These are phyloP conservation scores for Salix suchowensis DNA, from an alignment of 345 rosid genomes.

Conservation along the genomic window DNA sequence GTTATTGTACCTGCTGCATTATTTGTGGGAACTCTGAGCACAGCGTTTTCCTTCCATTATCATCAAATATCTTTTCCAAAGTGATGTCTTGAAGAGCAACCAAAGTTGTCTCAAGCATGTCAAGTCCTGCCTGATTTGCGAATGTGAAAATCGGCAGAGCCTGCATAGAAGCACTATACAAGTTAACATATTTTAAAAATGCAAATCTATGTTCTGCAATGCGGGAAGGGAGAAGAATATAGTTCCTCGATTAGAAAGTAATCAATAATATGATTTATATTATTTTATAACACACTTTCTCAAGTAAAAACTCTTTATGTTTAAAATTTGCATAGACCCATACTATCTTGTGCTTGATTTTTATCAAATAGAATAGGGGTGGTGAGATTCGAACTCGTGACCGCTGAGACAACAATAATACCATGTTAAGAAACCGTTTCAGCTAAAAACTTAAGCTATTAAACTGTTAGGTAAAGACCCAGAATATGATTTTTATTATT, in stretches of 20 bases:
- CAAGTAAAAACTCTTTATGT: too few species aligned
- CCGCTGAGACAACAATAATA: too few species aligned
- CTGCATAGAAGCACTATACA: conserved; percentile 10
- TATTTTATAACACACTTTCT: rapidly evolving
- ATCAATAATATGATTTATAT: too few species aligned
- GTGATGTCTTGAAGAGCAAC: conserved; percentile 29
- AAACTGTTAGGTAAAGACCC: too few species aligned
- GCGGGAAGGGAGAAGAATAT: not conserved
- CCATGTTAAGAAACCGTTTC: too few species aligned
- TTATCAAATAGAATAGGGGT: too few species aligned
- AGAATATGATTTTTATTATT: too few species aligned
- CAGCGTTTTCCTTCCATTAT: conserved; percentile 24
- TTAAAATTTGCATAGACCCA: too few species aligned
- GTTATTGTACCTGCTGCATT: conserved; percentile 26
- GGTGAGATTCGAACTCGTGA: too few species aligned
- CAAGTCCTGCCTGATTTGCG: conserved; percentile 31
- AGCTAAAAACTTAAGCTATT: too few species aligned
- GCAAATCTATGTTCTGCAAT: not conserved
- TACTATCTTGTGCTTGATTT: too few species aligned
- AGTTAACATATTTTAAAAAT: not conserved
- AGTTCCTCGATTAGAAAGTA: not conserved
- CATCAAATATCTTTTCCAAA: conserved; percentile 28
- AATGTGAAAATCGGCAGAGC: conserved; percentile 25
- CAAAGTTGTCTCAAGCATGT: conserved; percentile 31
- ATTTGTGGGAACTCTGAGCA: conserved; percentile 32